Evolutionary conservation across 1,284 basidiomycete species (phyloP).

Genomic region (Vanrija pseudolonga): DNA sequence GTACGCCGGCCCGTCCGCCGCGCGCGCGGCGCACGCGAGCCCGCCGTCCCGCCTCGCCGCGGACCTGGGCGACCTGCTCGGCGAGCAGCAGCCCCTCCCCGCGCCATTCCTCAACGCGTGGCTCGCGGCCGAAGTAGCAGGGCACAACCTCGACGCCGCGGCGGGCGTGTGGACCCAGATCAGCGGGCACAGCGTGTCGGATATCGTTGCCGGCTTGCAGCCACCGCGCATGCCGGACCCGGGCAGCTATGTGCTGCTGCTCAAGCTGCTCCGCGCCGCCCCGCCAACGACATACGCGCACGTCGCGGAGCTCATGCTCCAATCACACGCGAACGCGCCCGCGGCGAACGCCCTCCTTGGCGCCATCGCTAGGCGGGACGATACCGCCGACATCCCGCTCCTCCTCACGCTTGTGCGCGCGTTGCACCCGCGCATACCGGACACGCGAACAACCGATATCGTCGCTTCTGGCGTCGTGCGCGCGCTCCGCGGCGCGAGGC

Average conservation of each 20-base stretch:
- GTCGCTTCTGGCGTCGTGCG: constrained; percentile 4
- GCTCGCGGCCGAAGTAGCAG: constrained; percentile 22
- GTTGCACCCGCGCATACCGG: neutral
- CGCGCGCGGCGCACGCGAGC: neutral
- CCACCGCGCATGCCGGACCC: neutral
- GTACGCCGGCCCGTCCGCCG: too few species aligned
- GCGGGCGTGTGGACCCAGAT: neutral
- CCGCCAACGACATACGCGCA: neutral
- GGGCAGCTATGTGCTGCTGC: neutral
- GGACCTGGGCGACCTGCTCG: constrained; percentile 14
- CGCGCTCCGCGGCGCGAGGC: neutral
- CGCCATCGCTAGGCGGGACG: neutral
- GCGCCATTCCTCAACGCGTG: constrained; percentile 22
- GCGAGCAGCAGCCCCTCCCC: neutral
- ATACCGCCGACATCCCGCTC: constrained; percentile 4
- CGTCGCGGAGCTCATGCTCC: neutral
- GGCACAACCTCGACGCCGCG: neutral
- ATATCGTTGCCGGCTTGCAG: neutral
- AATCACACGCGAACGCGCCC: neutral
- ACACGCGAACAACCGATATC: constrained; percentile 5
- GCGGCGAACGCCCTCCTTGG: neutral
- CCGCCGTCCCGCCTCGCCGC: constrained; percentile 8
- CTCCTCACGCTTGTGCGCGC: neutral
- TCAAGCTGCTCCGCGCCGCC: neutral
- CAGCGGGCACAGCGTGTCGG: neutral